Evolutionary conservation across 108 stramenopile genomes (phyloP).

Genomic region (Cyclotella distinguenda): DNA sequence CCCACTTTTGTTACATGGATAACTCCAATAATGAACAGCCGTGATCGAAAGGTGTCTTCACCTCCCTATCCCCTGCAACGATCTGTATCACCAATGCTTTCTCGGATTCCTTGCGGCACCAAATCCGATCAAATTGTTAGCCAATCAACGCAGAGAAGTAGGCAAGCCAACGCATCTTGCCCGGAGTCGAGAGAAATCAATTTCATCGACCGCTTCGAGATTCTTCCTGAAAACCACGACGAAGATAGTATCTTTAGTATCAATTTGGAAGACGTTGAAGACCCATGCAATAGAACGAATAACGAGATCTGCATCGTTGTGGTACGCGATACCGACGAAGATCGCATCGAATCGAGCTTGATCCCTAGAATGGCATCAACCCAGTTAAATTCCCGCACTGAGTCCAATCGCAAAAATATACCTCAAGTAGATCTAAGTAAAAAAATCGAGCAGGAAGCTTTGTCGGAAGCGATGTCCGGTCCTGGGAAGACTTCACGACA

Average conservation of each 20-base stretch:
- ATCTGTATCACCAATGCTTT: too few relatives aligned
- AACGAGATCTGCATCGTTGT: background rate
- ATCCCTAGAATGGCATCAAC: background rate
- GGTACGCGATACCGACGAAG: background rate
- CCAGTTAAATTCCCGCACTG: background rate
- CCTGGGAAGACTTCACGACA: background rate
- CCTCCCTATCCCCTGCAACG: too few relatives aligned
- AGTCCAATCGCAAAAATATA: background rate
- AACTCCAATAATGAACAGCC: too few relatives aligned
- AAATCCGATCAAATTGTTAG: too few relatives aligned
- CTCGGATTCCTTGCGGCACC: too few relatives aligned
- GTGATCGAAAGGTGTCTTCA: too few relatives aligned
- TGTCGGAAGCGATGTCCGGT: conserved; percentile 22
- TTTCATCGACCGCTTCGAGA: conserved; percentile 5
- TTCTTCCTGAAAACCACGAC: conserved; percentile 9
- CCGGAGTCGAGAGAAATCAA: too few relatives aligned
- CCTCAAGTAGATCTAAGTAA: background rate
- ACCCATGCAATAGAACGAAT: background rate
- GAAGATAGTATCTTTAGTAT: conserved; percentile 18
- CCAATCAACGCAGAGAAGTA: too few relatives aligned
- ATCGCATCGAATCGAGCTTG: background rate
- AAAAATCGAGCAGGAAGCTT: conserved; percentile 10
- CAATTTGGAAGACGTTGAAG: background rate
- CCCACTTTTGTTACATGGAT: too few relatives aligned
- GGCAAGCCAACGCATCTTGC: too few relatives aligned